Evolutionary conservation across 106 monocot genomes (phyloP), one percentile per base, ranked within the genome.

Genomic region (Allium sativum): DNA sequence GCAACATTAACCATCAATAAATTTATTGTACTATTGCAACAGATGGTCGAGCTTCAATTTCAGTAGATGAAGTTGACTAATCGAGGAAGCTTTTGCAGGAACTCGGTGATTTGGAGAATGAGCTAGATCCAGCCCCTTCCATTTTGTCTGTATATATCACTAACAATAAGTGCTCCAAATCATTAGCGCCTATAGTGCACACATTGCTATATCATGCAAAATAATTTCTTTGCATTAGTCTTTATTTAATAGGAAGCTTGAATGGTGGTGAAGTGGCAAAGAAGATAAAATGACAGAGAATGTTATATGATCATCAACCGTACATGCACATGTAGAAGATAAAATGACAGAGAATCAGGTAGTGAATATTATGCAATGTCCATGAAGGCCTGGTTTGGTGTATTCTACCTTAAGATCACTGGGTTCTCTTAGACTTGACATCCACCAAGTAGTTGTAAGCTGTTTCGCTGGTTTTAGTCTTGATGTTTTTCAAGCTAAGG

Each of bases 281-380:
- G 76, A n/a, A n/a, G n/a, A n/a, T n/a, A n/a, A n/a, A n/a, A n/a
- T n/a, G n/a, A n/a, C n/a, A n/a, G n/a, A n/a, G n/a, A n/a, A n/a
- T n/a, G n/a, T n/a, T n/a, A n/a, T n/a, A n/a, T n/a, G n/a, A n/a
- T n/a, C n/a, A n/a, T n/a, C n/a, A n/a, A 56, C 10, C n/a, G 9
- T 59, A 14, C 9, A 1, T 48, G 15, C 54, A 31, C 45, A 95
- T 89, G 94, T 90, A 51, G 94, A 95, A 56, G 89, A 90, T 13
- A 79, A 75, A 59, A 70, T 79, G 44, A 56, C 78, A 67, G 90
- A 95, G 75, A 81, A 77, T 41, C 65, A 70, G 65, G 81, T 74
- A 18, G 81, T 95, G 15, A 90, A 95, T 54, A 90, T 95, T 60
- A 95, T 95, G 90, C 87, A 79, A 40, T 90, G 94, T 53, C 78